Evolutionary conservation across 352 stramenopile genomes (phyloP).

Genomic region (Halophytophthora polymorphica): DNA sequence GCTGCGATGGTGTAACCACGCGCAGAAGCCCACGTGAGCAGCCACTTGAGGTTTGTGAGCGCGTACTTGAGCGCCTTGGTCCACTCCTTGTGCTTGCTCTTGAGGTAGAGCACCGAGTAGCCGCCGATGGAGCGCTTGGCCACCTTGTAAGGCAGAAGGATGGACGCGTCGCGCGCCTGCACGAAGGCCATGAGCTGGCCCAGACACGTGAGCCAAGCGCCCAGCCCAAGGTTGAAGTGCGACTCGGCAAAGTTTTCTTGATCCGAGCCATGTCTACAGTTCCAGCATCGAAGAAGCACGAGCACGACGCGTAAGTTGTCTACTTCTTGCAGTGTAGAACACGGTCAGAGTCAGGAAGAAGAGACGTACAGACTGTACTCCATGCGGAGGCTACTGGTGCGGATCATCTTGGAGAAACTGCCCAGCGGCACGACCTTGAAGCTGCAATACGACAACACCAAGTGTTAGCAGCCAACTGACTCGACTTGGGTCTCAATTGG

Average conservation of each 20-base stretch:
- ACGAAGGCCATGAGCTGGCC: slow-evolving; percentile 62
- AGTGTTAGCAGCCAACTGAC: slow-evolving; percentile 5
- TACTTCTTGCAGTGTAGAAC: not conserved
- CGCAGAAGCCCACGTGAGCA: slow-evolving; percentile 65
- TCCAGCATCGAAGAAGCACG: slow-evolving; percentile 20
- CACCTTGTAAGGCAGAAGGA: slow-evolving; percentile 81
- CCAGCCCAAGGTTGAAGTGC: slow-evolving; percentile 83
- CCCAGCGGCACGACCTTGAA: slow-evolving; percentile 87
- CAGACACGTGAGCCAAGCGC: slow-evolving; percentile 77
- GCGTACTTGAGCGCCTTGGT: slow-evolving; percentile 85
- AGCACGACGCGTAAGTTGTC: slow-evolving; percentile 6
- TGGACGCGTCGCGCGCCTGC: slow-evolving; percentile 46
- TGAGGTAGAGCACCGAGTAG: slow-evolving; percentile 71
- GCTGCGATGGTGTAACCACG: slow-evolving; percentile 25
- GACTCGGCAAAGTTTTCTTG: slow-evolving; percentile 83
- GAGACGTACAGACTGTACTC: slow-evolving; percentile 72
- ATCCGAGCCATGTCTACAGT: slow-evolving; percentile 72
- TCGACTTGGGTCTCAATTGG: not conserved
- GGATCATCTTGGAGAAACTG: slow-evolving; percentile 86
- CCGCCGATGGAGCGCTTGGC: slow-evolving; percentile 66
- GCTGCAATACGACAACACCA: slow-evolving; percentile 22
- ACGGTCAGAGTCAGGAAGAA: slow-evolving; percentile 10
- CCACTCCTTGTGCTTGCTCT: slow-evolving; percentile 82
- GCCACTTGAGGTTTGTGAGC: slow-evolving; percentile 84
- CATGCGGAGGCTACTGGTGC: slow-evolving; percentile 73